These are phyloP conservation scores for Adansonia digitata DNA, from an alignment of 345 rosid genomes.

Conservation along the genomic window DNA sequence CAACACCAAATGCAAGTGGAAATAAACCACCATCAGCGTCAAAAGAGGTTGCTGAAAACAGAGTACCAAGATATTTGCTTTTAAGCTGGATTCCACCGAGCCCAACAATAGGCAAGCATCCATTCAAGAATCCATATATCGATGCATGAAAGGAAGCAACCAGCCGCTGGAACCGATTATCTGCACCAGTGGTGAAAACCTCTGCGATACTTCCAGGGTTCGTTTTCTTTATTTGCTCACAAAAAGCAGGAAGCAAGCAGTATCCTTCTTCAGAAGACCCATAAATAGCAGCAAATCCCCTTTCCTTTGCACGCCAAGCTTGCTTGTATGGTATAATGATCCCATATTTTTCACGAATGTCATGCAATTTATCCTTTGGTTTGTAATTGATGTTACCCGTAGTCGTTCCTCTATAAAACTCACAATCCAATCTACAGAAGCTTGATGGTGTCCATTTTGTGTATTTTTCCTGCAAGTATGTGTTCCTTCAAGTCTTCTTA, in stretches of 20 bases:
- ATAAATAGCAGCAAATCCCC: conserved; percentile 55
- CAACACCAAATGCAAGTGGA: conserved; percentile 56
- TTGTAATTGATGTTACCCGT: conserved; percentile 43
- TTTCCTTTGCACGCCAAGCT: conserved; percentile 64
- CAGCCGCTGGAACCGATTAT: conserved; percentile 44
- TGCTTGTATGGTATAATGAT: conserved; percentile 55
- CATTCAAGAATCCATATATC: conserved; percentile 44
- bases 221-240: conserved; percentile 43
- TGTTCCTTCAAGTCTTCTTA: conserved; percentile 48
- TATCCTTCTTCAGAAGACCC: conserved; percentile 66
- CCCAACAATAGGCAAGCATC: conserved; percentile 45
- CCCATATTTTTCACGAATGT: conserved; percentile 44
- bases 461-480: conserved; percentile 50
- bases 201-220: conserved; percentile 48
- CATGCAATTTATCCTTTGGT: conserved; percentile 55
- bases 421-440: conserved; percentile 61
- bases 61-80: conserved; percentile 53
- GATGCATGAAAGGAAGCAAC: conserved; percentile 43
- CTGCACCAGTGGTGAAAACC: conserved; percentile 41
- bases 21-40: conserved; percentile 54
- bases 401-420: conserved; percentile 45
- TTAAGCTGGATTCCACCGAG: conserved; percentile 46
- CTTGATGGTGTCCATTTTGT: conserved; percentile 55
- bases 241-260: conserved; percentile 41
- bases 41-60: conserved; percentile 48